Evolutionary conservation across 73 alveolate species (phyloP), one percentile per base, ranked within the genome.

Genomic region (Paramecium octaurelia): DNA sequence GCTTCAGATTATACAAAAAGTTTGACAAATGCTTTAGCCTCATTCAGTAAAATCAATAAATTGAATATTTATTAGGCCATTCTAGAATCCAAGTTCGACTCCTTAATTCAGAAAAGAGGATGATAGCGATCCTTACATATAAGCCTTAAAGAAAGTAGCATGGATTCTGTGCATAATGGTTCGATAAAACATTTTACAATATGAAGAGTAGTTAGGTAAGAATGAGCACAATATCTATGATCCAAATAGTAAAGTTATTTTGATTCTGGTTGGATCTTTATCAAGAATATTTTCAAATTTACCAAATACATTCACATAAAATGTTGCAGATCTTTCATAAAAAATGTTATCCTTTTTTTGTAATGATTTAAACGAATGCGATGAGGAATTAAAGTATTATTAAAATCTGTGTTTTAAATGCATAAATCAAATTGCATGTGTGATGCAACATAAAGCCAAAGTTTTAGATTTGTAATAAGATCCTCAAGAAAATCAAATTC

Each of bases 21-120:
- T 64, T 64, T 34, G 84, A 64, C 24, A 64, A 64, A 64, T 64
- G 84, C 50, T 64, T 64, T 64, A 64, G 84, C 27, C 84, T 64
- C 6, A 64, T 64, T 12, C 84, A 64, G 84, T 64, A 64, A 10
- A 31, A 1, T 12, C 84, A 14, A 11, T 64, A 34, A 23, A 2
- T 27, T 64, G 31, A 6, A 11, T 64, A 54, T 54, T 54, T n/a
- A 11, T 16, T 64, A 64, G 84, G 35, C 84, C 84, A 27, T 46
- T 64, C 3, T 64, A 64, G 27, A 64, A 64, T 34, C 84, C 84
- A 31, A 34, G 46, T 24, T 12, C 27, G 14, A 64, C 84, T 11
- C 84, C 84, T 3, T 64, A 64, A 34, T 64, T 64, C 46, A 64
- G 6, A 31, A 64, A 64, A 34, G 84, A 64, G 11, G 84, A 64